Evolutionary conservation across 2,329 filamentous ascomycete species (phyloP).

Genomic region (Fusarium graminum): DNA sequence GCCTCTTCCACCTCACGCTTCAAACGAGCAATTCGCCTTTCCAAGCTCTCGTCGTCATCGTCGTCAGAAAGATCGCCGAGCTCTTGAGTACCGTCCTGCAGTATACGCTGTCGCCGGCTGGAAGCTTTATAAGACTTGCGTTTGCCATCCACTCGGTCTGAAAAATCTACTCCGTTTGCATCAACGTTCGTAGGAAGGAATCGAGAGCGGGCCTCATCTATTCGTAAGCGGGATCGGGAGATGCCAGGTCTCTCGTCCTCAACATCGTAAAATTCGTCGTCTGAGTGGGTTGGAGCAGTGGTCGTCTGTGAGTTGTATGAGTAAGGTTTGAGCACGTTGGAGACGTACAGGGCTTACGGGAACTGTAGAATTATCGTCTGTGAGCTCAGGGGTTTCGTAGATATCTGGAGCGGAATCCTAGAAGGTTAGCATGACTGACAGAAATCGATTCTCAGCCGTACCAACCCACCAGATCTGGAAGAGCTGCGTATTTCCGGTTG

Average conservation of each 20-base stretch:
- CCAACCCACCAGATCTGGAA: constrained; percentile 78
- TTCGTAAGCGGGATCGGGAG: constrained; percentile 79
- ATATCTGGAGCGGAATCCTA: constrained; percentile 94
- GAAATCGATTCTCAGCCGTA: constrained; percentile 7
- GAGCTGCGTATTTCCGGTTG: constrained; percentile 83
- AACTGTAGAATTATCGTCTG: constrained; percentile 88
- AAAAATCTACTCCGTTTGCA: constrained; percentile 85
- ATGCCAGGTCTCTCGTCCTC: constrained; percentile 76
- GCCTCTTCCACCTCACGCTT: constrained; percentile 85
- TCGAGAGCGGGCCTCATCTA: constrained; percentile 81
- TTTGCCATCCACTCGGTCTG: constrained; percentile 86
- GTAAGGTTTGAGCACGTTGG: constrained; percentile 27
- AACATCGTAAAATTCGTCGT: constrained; percentile 72
- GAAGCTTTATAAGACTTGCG: constrained; percentile 86
- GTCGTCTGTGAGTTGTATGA: constrained; percentile 60
- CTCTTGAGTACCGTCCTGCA: constrained; percentile 74
- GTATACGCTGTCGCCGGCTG: constrained; percentile 73
- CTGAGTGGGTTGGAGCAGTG: constrained; percentile 68
- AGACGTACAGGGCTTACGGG: constrained; percentile 69
- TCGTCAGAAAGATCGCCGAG: constrained; percentile 82
- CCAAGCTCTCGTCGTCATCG: constrained; percentile 78
- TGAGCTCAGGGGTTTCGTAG: constrained; percentile 95
- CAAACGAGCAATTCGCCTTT: constrained; percentile 83
- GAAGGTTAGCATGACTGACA: constrained; percentile 31
- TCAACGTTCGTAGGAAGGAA: constrained; percentile 84